Evolutionary conservation across 257 asterid species (phyloP).

Genomic region (Solanum rostratum): DNA sequence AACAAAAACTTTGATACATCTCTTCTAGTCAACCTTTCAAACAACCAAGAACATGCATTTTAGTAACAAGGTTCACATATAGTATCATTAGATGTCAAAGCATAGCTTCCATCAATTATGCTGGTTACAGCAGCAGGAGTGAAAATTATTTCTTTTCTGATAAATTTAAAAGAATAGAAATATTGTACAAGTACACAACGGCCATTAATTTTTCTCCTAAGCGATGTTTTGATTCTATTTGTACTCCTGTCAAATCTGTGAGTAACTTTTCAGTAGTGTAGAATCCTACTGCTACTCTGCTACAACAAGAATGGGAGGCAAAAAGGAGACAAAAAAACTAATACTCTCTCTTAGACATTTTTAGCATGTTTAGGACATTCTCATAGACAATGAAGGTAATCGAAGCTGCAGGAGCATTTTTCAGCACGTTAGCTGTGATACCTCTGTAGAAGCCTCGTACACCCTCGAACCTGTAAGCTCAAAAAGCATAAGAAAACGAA

Average conservation of each 20-base stretch:
- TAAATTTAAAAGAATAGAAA: background rate
- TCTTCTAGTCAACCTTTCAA: background rate
- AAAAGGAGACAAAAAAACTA: background rate
- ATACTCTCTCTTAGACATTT: slow-evolving; percentile 32
- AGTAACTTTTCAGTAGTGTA: slow-evolving; percentile 3
- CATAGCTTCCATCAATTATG: background rate
- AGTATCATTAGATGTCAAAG: background rate
- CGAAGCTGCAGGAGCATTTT: slow-evolving; percentile 95
- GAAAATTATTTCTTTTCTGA: background rate
- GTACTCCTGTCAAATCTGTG: background rate
- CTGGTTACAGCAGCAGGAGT: background rate
- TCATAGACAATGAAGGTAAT: slow-evolving; percentile 89
- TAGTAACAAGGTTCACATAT: background rate
- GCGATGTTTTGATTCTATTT: background rate
- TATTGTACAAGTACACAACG: background rate
- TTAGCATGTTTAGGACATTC: slow-evolving; percentile 70
- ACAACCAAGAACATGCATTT: background rate
- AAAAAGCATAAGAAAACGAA: background rate
- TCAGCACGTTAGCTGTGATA: slow-evolving; percentile 75
- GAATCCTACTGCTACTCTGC: background rate
- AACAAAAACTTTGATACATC: background rate
- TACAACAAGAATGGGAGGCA: background rate
- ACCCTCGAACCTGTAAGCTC: slow-evolving; percentile 64
- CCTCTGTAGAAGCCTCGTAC: slow-evolving; percentile 89
- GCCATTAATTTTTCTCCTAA: background rate